Evolutionary conservation across 2,329 filamentous ascomycete species (phyloP), one percentile per base, ranked within the genome.

Genomic region (Alternaria longipes): DNA sequence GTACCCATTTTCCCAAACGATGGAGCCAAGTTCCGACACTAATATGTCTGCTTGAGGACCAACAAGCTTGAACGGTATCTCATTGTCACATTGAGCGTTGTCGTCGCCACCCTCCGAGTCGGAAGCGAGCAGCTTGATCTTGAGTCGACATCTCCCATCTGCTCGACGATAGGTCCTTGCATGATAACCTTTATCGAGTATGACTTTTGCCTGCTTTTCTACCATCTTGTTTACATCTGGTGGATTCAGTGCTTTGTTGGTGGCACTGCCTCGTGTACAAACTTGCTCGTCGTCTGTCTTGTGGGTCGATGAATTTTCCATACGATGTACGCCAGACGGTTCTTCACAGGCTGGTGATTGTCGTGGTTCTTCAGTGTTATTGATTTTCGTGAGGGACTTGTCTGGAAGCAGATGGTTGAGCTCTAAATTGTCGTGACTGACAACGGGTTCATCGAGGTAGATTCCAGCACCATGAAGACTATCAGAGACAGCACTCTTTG

Each of bases 401-500:
- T 50, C 32, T 14, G 34, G 22, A 38, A 36, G 32, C 46, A 38
- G 22, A 18, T 50, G 20, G 3, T 38, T 30, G 30, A 24, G 22
- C 18, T 30, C 46, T 8, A 24, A 24, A 30, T 49, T 22, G 22
- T 34, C 30, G 34, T 24, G 26, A 20, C 32, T 34, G 22, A 50
- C 20, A n/a, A 50, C 14, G 3, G 30, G n/a, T 30, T 34, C 45
- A 50, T 50, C 12, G 38, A 47, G 32, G 36, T 50, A 34, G 20
- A 42, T 38, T 30, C n/a, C 36, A 34, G 42, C 45, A 14, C 30
- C 45, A 24, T 38, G 46, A 12, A 67, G 16, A 8, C 65, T 66
- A 16, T 58, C 67, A 44, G 72, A 54, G 12, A 68, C 34, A 34
- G 72, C 42, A 9, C 71, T 73, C 4, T 68, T 73, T 38, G 70